Percentiles rank a stretch among this genome's conserved stretches.
Conservation (phyloP, 176 grass and related monocot species). For the Avena atlantica region DNA sequence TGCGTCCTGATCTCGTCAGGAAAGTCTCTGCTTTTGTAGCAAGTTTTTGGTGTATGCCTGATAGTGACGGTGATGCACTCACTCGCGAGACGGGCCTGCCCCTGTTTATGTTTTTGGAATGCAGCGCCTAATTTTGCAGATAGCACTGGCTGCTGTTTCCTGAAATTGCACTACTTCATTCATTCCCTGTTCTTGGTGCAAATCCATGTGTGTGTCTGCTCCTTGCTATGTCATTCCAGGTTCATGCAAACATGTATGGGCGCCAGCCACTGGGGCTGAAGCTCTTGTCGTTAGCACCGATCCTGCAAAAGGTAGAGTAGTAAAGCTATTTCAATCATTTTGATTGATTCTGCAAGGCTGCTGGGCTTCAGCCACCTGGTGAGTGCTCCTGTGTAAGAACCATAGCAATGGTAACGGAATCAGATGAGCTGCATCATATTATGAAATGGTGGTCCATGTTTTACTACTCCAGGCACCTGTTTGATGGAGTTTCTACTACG, state of each 20-base stretch:
- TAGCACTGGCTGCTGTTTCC: constrained; percentile 37
- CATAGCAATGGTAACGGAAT: background rate
- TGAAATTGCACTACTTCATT: background rate
- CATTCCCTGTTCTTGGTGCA: background rate
- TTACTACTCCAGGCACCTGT: too few species aligned
- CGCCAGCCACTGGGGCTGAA: background rate
- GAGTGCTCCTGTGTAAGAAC: background rate
- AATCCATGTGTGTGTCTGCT: constrained; percentile 3
- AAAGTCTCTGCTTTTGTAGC: constrained; percentile 31
- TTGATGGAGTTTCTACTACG: too few species aligned
- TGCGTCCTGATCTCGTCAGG: constrained; percentile 1
- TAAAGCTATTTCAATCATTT: background rate
- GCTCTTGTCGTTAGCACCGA: background rate
- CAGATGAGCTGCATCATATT: background rate
- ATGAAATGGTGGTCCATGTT: constrained; percentile 31
- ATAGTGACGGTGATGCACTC: background rate
- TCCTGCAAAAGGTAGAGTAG: background rate
- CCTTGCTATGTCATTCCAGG: background rate
- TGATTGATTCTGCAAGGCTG: constrained; percentile 1
- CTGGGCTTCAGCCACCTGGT: background rate
- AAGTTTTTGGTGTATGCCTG: constrained; percentile 20
- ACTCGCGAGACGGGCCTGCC: background rate
- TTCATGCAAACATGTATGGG: constrained; percentile 7
- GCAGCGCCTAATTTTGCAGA: constrained; percentile 6
- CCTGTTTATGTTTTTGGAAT: background rate